Conservation (phyloP, 2,329 filamentous ascomycete genomes). For the Sclerotinia sclerotiorum region DNA sequence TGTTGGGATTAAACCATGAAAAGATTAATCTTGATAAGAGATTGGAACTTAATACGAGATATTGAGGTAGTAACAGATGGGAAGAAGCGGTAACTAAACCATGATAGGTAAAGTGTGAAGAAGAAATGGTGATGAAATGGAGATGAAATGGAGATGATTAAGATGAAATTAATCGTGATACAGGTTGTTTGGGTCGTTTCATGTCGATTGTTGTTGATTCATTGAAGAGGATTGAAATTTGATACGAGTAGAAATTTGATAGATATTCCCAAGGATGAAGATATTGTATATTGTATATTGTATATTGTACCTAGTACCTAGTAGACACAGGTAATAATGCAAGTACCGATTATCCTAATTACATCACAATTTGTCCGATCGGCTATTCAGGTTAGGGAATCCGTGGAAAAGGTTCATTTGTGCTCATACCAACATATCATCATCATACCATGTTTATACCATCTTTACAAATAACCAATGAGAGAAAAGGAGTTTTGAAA, state of each 20-base stretch:
- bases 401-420: background rate
- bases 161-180: background rate
- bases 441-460: no score
- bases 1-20: background rate
- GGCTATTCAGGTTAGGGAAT: background rate
- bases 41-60: conserved; percentile 12
- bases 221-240: no score
- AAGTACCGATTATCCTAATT: background rate
- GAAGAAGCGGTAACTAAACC: background rate
- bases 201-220: no score
- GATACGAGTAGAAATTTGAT: no score
- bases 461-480: background rate
- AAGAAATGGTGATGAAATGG: background rate
- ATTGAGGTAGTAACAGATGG: background rate
- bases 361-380: background rate
- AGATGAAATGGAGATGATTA: background rate
- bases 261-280: no score
- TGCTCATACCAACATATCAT: no score
- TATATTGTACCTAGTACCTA: no score
- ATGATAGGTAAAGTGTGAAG: background rate
- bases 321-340: background rate
- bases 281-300: no score
- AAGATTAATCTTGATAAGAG: conserved; percentile 14
- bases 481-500: background rate
- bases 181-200: background rate